Base-by-base conservation (phyloP, 2,329 filamentous ascomycete species). In the Aspergillus alliaceus region DNA sequence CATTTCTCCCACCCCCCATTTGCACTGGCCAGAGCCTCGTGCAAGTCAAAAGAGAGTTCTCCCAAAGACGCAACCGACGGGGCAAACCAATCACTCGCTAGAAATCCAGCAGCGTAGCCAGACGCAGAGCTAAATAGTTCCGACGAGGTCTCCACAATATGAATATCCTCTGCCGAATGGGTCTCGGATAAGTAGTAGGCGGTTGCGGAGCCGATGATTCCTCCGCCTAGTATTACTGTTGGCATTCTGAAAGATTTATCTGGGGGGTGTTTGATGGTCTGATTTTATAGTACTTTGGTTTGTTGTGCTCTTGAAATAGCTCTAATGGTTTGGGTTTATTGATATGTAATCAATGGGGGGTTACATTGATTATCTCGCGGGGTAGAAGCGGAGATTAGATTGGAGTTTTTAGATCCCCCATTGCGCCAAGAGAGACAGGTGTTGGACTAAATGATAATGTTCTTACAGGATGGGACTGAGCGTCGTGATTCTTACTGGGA, bases 41-140 rank as follows among this genome's bases (percentile, higher is more conserved):
- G 90, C 52, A 91, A 80, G 4, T 81, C 80, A 67, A 90, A 93
- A 39, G 87, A 90, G 12, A 93, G 78, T 0, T 80, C 80, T 7
- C 85, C 90, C 1, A 93, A 79, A 0, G 80, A 76, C 0, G 83
- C 78, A 6, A 85, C 75, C 1, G 80, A 77, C 0, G 84, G 77
- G 0, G 79, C 78, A 65, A 90, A 90, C 89, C 89, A 93, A 70
- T 93, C 87, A 32, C 79, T 80, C 0, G 89, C 89, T 8, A 93
- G 69, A 66, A 93, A 93, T 0, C 90, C 90, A 18, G 82, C 90
- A 0, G 89, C 88, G 62, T 84, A 86, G 1, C 90, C 89, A 2
- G 88, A 92, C 0, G 90, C 89, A 29, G 87, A 90, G 11, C 84
- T 82, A 72, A 93, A 91, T 31, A 93, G 80, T 60, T 84, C 70